Percentiles rank a stretch among this genome's conserved stretches.
These are phyloP conservation scores for Mycocentrospora acerina DNA, from an alignment of 2,329 filamentous ascomycete species.

Conservation along the genomic window DNA sequence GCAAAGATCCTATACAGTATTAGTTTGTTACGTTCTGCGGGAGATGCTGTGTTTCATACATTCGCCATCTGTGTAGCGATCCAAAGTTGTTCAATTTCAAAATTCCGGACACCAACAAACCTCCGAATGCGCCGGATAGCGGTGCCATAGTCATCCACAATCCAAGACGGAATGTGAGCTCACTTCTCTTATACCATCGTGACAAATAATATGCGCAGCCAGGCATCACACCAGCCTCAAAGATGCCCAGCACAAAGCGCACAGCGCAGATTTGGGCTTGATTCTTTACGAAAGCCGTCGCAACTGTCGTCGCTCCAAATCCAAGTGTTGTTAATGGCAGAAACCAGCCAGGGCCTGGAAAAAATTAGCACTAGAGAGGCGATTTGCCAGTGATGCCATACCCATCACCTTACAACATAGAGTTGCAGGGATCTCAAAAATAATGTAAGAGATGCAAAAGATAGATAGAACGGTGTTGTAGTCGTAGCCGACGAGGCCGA, in stretches of 20 bases:
- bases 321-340: slow-evolving; percentile 61
- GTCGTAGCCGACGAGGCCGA: slow-evolving; percentile 60
- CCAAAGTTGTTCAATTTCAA: slow-evolving; percentile 60
- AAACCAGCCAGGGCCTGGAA: slow-evolving; percentile 63
- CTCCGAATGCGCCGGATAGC: slow-evolving; percentile 68
- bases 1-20: slow-evolving; percentile 54
- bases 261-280: slow-evolving; percentile 57
- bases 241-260: slow-evolving; percentile 63
- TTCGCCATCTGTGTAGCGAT: slow-evolving; percentile 58
- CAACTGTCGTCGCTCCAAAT: slow-evolving; percentile 63
- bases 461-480: slow-evolving; percentile 68
- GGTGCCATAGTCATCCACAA: slow-evolving; percentile 68
- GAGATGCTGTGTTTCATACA: slow-evolving; percentile 37
- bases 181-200: slow-evolving; percentile 67
- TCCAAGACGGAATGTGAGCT: slow-evolving; percentile 64
- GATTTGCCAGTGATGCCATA: too few relatives aligned
- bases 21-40: neutral
- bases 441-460: slow-evolving; percentile 70
- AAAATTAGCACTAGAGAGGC: neutral
- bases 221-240: slow-evolving; percentile 70
- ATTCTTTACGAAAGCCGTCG: slow-evolving; percentile 62
- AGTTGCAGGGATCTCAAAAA: slow-evolving; percentile 69
- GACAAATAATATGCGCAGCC: slow-evolving; percentile 71
- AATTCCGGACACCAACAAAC: slow-evolving; percentile 61
- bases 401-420: slow-evolving; percentile 65